Evolutionary conservation across 345 rosid species (phyloP), one percentile per base, ranked within the genome.

Genomic region (Isatis tinctoria): DNA sequence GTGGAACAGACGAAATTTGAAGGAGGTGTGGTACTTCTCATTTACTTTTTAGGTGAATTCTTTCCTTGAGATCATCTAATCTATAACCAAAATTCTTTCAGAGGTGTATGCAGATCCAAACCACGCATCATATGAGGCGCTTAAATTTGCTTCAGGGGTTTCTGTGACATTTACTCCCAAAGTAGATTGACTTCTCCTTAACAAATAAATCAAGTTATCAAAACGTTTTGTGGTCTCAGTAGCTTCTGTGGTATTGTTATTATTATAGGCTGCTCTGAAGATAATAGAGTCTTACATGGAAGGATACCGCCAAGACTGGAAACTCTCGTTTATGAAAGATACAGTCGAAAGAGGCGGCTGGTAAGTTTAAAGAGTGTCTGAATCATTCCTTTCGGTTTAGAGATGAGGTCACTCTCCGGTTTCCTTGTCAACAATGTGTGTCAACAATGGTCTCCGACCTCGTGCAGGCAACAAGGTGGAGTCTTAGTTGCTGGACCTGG

Each of bases 241-340:
- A 36, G 45, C 39, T 60, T 52, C 1, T 51, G 37, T 37, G 26
- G 59, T 3, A 57, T 11, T 47, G 0, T 18, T 47, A 1, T 18
- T 39, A 1, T 40, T 33, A 0, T 73, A 91, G 98, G 95, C 97
- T 39, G 99, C 95, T 74, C 83, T 94, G 43, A 87, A 91, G 90
- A 86, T 91, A 72, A 84, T 94, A 61, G 90, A 94, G 79, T 77
- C 43, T 4, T 91, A 91, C 85, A 90, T 85, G 96, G 97, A 87
- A 85, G 97, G 96, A 60, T 94, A 90, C 77, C 85, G 93, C 53
- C 98, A 90, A 81, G 96, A 94, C 82, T 94, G 97, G 98, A 84
- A 91, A 70, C 96, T 94, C 81, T 91, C 97, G 10, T 87, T 72
- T 57, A 90, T 85, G 80, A 85, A 78, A 48, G 96, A 90, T 65